Evolutionary conservation across 108 stramenopile genomes (phyloP), one percentile per base, ranked within the genome.

Genomic region (Cylindrotheca closterium): DNA sequence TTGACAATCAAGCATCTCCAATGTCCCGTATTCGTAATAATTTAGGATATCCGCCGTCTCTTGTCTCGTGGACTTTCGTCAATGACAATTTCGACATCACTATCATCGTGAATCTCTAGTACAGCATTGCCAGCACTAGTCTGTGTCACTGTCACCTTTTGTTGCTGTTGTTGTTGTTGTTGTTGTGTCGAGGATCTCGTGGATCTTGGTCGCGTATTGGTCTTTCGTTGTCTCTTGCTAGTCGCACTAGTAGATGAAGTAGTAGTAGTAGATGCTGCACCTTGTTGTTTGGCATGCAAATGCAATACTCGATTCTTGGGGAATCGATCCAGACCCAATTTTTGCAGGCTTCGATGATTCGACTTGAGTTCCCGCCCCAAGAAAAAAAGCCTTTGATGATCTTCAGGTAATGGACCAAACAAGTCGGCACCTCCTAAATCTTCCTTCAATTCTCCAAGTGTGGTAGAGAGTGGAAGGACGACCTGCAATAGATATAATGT

Each of bases 321-420:
- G 37, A 47, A 54, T 30, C 29, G 22, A 12, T 82, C 86, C 54
- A 85, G 55, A 0, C 86, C 86, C 34, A 91, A 61, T 21, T 69
- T 73, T 12, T 74, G 23, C 30, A 91, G 57, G 0, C 75, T 63
- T 21, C 90, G 83, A 32, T 80, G 80, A 4, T 73, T 74, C 21
- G 78, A 74, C 60, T 91, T 91, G 19, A 91, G 65, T 60, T 91
- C 90, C 22, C 83, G 50, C 2, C 90, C 90, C 25, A 91, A 54
- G 63, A 86, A 75, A 78, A 91, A 91, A 5, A 91, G 37, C n/a
- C 90, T 75, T 60, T 91, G 90, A n/a, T 76, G 50, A 25, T 15
- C 32, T 21, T 31, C 56, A 17, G 56, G 46, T 28, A 42, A 10
- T 7, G 64, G 37, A 28, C 55, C 58, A 46, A 51, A 54, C 29